phyloP scores from a whole-genome alignment of 768 basidiomycete genomes.

The Symmetrospora coprosmae region DNA sequence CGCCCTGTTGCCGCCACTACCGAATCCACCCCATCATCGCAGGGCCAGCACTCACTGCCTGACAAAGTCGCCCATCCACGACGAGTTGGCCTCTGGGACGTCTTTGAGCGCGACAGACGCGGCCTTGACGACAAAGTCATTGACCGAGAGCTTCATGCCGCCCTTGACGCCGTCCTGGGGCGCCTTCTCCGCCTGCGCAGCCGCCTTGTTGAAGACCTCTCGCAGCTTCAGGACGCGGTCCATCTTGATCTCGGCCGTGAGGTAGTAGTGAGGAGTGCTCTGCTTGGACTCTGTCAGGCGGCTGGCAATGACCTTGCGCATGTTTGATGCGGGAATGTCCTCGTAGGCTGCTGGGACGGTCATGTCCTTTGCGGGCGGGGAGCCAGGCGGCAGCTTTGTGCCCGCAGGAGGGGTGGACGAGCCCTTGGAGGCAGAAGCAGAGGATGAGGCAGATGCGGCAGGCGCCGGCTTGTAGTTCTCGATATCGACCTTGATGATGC shows the following conservation, averaged over 20 bases:
- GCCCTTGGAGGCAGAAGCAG: constrained; percentile 42
- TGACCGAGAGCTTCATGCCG: constrained; percentile 67
- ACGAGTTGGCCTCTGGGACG: constrained; percentile 94
- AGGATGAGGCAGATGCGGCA: constrained; percentile 41
- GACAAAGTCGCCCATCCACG: constrained; percentile 91
- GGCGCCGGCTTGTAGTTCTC: constrained; percentile 66
- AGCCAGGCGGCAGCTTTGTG: constrained; percentile 36
- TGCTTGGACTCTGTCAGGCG: constrained; percentile 87
- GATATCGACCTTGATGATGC: constrained; percentile 86
- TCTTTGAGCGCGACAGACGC: constrained; percentile 77
- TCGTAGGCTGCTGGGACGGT: constrained; percentile 45
- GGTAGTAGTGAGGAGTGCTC: constrained; percentile 90
- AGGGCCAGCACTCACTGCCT: constrained; percentile 54
- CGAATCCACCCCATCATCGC: no score
- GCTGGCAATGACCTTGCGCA: constrained; percentile 82
- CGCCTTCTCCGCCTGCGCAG: constrained; percentile 50
- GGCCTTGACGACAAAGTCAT: constrained; percentile 96
- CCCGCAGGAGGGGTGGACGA: constrained; percentile 36
- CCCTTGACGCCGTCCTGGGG: constrained; percentile 50
- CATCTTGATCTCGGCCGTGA: constrained; percentile 91
- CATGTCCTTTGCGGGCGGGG: constrained; percentile 35
- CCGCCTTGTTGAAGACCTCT: constrained; percentile 68
- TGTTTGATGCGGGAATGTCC: constrained; percentile 80
- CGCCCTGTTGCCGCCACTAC: no score
- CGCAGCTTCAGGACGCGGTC: constrained; percentile 86